A percentile compares a stretch with the other conserved stretches of the same genome.
phyloP scores from a whole-genome alignment of 257 asterid genomes.

The Jacaranda copaia region DNA sequence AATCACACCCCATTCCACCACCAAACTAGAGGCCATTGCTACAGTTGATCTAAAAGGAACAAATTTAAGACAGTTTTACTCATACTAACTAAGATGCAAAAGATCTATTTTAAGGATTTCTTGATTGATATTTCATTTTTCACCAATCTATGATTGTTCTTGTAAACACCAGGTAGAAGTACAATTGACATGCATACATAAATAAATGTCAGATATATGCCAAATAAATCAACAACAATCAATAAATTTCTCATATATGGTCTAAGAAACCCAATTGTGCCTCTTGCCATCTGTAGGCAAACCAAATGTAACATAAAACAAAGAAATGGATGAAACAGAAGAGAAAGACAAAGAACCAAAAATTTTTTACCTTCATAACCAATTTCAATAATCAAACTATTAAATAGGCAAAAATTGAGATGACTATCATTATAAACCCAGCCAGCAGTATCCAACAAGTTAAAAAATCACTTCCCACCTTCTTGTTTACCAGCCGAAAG shows the following conservation, averaged over 20 bases:
- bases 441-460: conserved; percentile 40
- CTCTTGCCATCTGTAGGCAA: background rate
- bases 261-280: background rate
- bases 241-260: background rate
- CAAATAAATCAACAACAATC: too few relatives aligned
- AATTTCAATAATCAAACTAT: conserved; percentile 21
- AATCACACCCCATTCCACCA: conserved; percentile 3
- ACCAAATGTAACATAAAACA: background rate
- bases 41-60: background rate
- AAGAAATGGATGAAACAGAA: background rate
- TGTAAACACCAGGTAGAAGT: background rate
- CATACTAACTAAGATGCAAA: background rate
- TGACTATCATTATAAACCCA: conserved; percentile 32
- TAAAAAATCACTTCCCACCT: conserved; percentile 39
- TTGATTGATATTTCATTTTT: background rate
- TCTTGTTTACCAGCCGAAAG: conserved; percentile 40
- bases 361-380: background rate
- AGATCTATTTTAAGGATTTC: background rate
- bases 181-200: background rate
- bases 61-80: background rate
- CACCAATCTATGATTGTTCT: background rate
- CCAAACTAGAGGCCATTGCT: background rate
- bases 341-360: background rate
- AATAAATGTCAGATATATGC: background rate
- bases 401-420: conserved; percentile 45